Evolutionary conservation across 345 rosid genomes (phyloP), one percentile per base, ranked within the genome.

Genomic region (Boechera stricta): DNA sequence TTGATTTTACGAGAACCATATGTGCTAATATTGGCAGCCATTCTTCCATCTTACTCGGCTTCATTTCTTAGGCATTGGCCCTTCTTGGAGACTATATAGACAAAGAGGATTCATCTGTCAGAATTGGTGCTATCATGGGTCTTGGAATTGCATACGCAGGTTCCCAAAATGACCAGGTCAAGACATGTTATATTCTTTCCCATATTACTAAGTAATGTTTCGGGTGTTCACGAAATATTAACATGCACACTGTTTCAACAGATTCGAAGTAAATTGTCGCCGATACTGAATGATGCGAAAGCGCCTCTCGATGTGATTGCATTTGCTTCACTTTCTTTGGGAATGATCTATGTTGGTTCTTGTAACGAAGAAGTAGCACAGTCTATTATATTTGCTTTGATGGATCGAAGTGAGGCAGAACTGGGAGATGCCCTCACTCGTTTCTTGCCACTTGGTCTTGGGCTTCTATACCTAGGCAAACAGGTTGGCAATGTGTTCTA

Each of bases 41-140:
- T 26, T 41, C 65, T 63, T 44, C 48, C 45, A 67, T 71, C 80
- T 73, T 48, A 77, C 77, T 24, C 68, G n/a, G 57, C 61, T 71
- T 75, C 65, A 47, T 68, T 83, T 76, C 49, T 75, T 80, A 92
- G 96, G 99, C 97, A 64, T 75, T 96, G 64, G 99, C 98, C 28
- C 94, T 96, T 73, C 84, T 96, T 26, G 86, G 82, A 71, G 98
- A 96, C 42, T 89, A 87, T 52, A 55, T 89, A 5, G 85, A 81
- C 80, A 91, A 81, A 81, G 98, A 93, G 81, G 99, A 96, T 79
- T 67, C 98, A 67, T 86, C 88, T 28, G 79, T 93, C 57, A 81
- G 97, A 77, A 93, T 96, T 69, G 99, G 97, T 78, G 97, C 97
- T 64, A 93, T 96, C 72, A 91, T 96, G 90, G 99, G 99, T 57